These are phyloP conservation scores for Chernovozyma aurita DNA, from an alignment of 1,139 yeast species.

Conservation along the genomic window DNA sequence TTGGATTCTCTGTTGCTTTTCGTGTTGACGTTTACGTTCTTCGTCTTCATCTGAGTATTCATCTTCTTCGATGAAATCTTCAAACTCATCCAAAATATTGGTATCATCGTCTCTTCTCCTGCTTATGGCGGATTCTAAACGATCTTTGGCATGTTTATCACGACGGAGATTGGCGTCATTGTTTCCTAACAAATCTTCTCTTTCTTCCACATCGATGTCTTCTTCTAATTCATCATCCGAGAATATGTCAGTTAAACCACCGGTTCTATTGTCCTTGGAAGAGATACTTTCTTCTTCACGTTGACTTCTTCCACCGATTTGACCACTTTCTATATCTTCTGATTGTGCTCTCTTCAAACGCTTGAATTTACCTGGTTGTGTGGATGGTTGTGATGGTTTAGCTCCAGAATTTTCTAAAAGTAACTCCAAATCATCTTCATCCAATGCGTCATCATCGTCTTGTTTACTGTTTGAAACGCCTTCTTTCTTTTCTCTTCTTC, in stretches of 20 bases:
- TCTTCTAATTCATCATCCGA: slow-evolving; percentile 67
- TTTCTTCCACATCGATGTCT: slow-evolving; percentile 31
- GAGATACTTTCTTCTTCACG: slow-evolving; percentile 12
- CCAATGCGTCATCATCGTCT: slow-evolving; percentile 63
- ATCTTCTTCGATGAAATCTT: slow-evolving; percentile 95
- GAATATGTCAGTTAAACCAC: slow-evolving; percentile 71
- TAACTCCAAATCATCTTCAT: slow-evolving; percentile 92
- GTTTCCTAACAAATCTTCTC: slow-evolving; percentile 25
- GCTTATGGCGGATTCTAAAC: slow-evolving; percentile 12
- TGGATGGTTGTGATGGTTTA: slow-evolving; percentile 22
- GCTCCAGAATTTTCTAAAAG: slow-evolving; percentile 88
- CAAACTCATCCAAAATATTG: slow-evolving; percentile 72
- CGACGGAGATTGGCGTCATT: slow-evolving; percentile 19
- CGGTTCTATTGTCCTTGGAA: slow-evolving; percentile 7
- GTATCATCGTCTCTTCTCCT: slow-evolving; percentile 11
- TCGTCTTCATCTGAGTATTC: slow-evolving; percentile 91
- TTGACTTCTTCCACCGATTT: slow-evolving; percentile 22
- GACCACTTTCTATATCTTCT: slow-evolving; percentile 13
- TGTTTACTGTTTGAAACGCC: slow-evolving; percentile 3
- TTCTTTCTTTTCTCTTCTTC: slow-evolving; percentile 32
- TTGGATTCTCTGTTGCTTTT: slow-evolving; percentile 29
- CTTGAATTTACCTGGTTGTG: slow-evolving; percentile 48
- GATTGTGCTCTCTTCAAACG: slow-evolving; percentile 68
- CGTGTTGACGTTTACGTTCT: slow-evolving; percentile 29
- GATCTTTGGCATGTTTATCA: slow-evolving; percentile 18